Conservation (phyloP, 2,329 filamentous ascomycete genomes). For the Microthyrium microscopicum region DNA sequence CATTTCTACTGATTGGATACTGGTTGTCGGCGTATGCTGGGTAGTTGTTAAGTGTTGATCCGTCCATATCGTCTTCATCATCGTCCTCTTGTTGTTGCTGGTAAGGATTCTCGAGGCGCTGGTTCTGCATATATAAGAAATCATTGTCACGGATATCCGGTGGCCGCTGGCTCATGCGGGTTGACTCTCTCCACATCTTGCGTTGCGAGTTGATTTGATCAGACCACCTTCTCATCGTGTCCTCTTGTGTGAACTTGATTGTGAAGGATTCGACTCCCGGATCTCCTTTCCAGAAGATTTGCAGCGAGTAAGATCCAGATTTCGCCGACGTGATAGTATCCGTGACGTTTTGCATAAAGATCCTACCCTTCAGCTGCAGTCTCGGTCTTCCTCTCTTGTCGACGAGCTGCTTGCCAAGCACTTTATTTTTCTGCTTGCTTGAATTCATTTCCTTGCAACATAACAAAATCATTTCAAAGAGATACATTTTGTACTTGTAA, state of each 20-base stretch:
- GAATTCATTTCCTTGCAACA: constrained; percentile 92
- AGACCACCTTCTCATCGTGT: constrained; percentile 86
- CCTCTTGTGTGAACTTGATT: constrained; percentile 83
- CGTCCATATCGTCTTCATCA: constrained; percentile 30
- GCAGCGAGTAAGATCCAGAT: constrained; percentile 87
- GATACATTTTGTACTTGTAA: constrained; percentile 83
- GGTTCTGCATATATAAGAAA: constrained; percentile 40
- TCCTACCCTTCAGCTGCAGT: constrained; percentile 85
- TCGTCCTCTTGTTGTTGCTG: constrained; percentile 39
- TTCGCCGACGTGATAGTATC: constrained; percentile 79
- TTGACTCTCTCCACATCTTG: constrained; percentile 27
- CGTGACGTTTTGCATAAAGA: constrained; percentile 98
- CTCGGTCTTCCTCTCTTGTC: constrained; percentile 59
- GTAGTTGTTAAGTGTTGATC: constrained; percentile 18
- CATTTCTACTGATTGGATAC: constrained; percentile 37
- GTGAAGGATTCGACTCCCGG: constrained; percentile 91
- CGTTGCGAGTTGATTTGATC: constrained; percentile 62
- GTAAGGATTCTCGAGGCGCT: constrained; percentile 77
- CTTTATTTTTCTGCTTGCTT: constrained; percentile 58
- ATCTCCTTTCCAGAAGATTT: constrained; percentile 98
- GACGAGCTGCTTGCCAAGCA: constrained; percentile 42
- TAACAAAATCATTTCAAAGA: constrained; percentile 87
- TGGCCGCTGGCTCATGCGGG: too few species aligned
- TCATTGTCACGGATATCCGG: constrained; percentile 17
- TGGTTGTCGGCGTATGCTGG: not conserved